Base-by-base conservation (phyloP, 768 basidiomycete genomes). In the Rhodotorula toruloides region DNA sequence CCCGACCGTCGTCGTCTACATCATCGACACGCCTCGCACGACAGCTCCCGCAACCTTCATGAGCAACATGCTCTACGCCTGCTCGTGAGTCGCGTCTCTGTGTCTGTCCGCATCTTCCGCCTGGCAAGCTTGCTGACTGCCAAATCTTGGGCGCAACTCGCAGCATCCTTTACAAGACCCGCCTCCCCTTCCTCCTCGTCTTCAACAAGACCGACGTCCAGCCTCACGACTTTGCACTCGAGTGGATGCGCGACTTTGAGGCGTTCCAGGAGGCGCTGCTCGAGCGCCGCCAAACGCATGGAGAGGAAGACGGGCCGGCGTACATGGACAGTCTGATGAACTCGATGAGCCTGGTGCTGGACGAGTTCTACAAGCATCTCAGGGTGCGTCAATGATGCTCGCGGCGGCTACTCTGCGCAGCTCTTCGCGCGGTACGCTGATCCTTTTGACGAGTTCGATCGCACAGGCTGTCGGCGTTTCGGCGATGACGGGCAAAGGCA, bases 281-380 rank as follows among this genome's bases (percentile, higher is more conserved):
- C 44, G 69, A 70, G 22, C 83, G 58, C 87, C 89, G 76, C 81
- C 86, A 9, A 87, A 92, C 68, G 72, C 77, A 58, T 31, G 69
- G 68, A 10, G 63, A 69, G 25, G 76, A 76, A 36, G 92, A 90
- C 56, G 96, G 94, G 75, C 89, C 90, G 54, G 92, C 89, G 46
- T 98, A 97, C 77, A 96, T 97, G 92, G 93, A 90, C 76, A 93
- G 91, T 76, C 80, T 99, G 70, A 99, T 98, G 94, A 91, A 94
- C 71, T 91, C 90, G 76, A 98, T 99, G 96, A 92, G 93, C 76
- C 78, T 99, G 58, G 94, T 99, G 12, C 79, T 99, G 58, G 96
- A 99, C 74, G 96, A 98, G 76, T 99, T 99, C 74, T 99, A 99
- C 79, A 90, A 92, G 78, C 88, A 96, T 71, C 80, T 99, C 58